Evolutionary conservation across 2,329 filamentous ascomycete species (phyloP), one percentile per base, ranked within the genome.

Genomic region (Harringtonia lauricola): DNA sequence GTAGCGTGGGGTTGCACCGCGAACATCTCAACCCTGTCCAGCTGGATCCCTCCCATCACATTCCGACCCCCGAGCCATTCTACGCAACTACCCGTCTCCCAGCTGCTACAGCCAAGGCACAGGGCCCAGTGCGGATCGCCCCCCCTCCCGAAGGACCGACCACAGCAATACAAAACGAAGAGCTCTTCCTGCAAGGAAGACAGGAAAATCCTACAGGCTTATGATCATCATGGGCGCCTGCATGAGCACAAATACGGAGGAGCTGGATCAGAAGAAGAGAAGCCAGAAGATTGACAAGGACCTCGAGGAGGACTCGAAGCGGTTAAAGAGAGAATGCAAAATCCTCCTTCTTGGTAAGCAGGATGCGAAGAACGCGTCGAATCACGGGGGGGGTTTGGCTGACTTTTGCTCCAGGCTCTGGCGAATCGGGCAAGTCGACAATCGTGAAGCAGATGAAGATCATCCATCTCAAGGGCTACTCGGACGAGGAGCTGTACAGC

Each of bases 401-500:
- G 10, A 35, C 21, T 12, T n/a, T 19, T 5, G 8, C 5, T 19
- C 1, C 61, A 95, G 90, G 92, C 53, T 96, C 92, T 52, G 92
- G 92, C 52, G 92, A 98, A 69, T 95, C 89, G 65, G 92, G 92
- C 54, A 98, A 98, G 67, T 96, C 90, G 45, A 98, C 92, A 10
- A 96, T 98, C 57, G 92, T 98, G 54, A 98, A 98, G 66, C 92
- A 96, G 72, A 98, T 98, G 92, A 98, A 96, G 68, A 98, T 98
- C 56, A 96, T 98, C 59, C 92, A 98, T 60, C 83, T 96, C 57
- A 95, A 95, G 66, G 92, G 92, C 48, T 98, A 98, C 65, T 89
- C 86, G 12, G 80, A 87, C 53, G 90, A 96, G 56, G 92, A 98
- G 64, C 74, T 96, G 40, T 84, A 84, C 57, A 83, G 95, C 60